Evolutionary conservation across 768 basidiomycete species (phyloP), one percentile per base, ranked within the genome.

Genomic region (Termitomyces sp.): DNA sequence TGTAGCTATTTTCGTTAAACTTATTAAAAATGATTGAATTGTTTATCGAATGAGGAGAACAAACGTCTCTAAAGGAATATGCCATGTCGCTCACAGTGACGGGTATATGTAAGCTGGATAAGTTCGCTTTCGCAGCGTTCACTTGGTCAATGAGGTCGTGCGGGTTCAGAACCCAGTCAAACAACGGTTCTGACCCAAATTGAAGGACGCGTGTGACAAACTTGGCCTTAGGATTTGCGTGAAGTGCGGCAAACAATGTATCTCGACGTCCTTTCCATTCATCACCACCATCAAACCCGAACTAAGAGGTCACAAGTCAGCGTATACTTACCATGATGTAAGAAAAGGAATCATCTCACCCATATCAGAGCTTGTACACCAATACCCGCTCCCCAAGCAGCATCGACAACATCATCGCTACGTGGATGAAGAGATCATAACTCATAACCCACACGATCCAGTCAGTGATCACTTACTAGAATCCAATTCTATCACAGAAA

Each of bases 341-440:
- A 42, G 24, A 56, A 24, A 44, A 36, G 47, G 33, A 47, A 9
- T 34, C 16, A 49, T 52, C 79, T 63, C 65, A 87, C 87, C 88
- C 87, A 90, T 59, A 91, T 82, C 20, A 89, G 71, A 16, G 87
- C 86, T 60, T 90, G 88, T 5, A 91, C 85, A 45, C 89, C 88
- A 27, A 90, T 69, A n/a, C 80, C 76, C 34, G 82, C 83, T 26
- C 73, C 69, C 86, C 87, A 89, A 7, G 88, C 88, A 24, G 88
- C 88, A 40, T 84, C 77, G 22, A 89, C 76, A 42, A 89, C 68
- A 59, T 88, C 78, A 64, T 89, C 79, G 57, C 74, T 79, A 33
- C 9, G 40, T 20, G 9, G 12, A 42, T n/a, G 9, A 18, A 5
- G 8, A 51, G 10, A 16, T 20, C 10, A 45, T 42, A 18, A 45